Evolutionary conservation across 2,329 filamentous ascomycete genomes (phyloP).

Genomic region (Tolypocladium guangdongense): DNA sequence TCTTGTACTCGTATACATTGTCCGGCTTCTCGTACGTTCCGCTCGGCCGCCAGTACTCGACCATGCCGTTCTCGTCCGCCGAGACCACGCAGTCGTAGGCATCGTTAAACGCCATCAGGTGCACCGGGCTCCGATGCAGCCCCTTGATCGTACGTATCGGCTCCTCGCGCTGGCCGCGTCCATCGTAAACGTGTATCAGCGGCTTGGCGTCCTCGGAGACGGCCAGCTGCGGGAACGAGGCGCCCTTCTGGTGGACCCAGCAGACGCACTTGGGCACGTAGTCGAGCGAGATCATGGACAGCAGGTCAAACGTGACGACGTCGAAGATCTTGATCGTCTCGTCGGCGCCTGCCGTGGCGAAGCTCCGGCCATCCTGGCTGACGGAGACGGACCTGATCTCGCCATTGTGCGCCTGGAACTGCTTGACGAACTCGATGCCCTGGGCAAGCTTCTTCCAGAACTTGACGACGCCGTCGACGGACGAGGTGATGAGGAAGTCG

Average conservation of each 20-base stretch:
- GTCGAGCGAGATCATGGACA: constrained; percentile 71
- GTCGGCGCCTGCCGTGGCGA: constrained; percentile 76
- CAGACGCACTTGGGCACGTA: constrained; percentile 70
- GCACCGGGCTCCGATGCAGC: constrained; percentile 73
- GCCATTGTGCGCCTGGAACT: constrained; percentile 83
- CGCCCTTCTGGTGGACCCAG: constrained; percentile 82
- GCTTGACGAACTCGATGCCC: constrained; percentile 95
- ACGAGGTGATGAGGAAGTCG: constrained; percentile 92
- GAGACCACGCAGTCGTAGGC: constrained; percentile 84
- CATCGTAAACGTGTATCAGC: constrained; percentile 76
- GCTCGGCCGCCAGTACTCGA: constrained; percentile 89
- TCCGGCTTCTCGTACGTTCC: constrained; percentile 81
- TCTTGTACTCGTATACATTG: constrained; percentile 87
- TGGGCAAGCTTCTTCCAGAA: constrained; percentile 96
- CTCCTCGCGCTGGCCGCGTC: constrained; percentile 66
- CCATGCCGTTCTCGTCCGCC: constrained; percentile 79
- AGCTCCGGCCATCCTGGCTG: constrained; percentile 84
- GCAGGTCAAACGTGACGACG: constrained; percentile 76
- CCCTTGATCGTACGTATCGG: constrained; percentile 68
- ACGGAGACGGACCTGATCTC: constrained; percentile 76
- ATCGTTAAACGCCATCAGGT: constrained; percentile 82
- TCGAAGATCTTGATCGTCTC: constrained; percentile 73
- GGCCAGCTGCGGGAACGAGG: constrained; percentile 78
- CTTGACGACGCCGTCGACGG: constrained; percentile 91
- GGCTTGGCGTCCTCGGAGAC: constrained; percentile 67